A percentile compares a stretch with the other conserved stretches of the same genome.
Evolutionary conservation across 179 eudicot genomes (phyloP).

Genomic region (Silene coronaria): DNA sequence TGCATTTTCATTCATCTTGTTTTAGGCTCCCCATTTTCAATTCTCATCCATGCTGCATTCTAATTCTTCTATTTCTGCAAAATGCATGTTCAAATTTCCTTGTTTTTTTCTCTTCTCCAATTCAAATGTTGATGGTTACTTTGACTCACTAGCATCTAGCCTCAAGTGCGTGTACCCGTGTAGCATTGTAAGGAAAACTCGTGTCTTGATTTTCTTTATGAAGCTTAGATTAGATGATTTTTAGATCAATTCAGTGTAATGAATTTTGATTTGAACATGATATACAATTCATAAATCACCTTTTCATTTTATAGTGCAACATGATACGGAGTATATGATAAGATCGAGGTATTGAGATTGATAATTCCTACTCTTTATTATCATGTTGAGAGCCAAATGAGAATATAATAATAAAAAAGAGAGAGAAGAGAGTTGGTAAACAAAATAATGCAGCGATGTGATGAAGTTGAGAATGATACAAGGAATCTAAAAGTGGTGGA

Average conservation of each 20-base stretch:
- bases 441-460: background rate
- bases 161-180: too few species aligned
- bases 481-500: slow-evolving; percentile 20
- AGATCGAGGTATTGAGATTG: too few species aligned
- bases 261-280: background rate
- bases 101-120: background rate
- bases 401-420: background rate
- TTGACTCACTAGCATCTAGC: too few species aligned
- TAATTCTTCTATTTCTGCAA: too few species aligned
- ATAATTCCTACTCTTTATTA: background rate
- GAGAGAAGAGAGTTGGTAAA: background rate
- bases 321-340: too few species aligned
- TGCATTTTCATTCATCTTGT: background rate
- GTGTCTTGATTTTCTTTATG: too few species aligned
- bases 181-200: too few species aligned
- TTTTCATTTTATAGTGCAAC: background rate
- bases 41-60: too few species aligned
- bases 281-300: background rate
- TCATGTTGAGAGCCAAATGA: background rate
- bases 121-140: background rate
- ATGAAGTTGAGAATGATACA: background rate
- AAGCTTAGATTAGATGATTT: too few species aligned
- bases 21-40: too few species aligned
- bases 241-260: too few species aligned
- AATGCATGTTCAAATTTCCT: background rate